Evolutionary conservation across 1,139 yeast genomes (phyloP), one percentile per base, ranked within the genome.

Genomic region (Ogataea hybrid): DNA sequence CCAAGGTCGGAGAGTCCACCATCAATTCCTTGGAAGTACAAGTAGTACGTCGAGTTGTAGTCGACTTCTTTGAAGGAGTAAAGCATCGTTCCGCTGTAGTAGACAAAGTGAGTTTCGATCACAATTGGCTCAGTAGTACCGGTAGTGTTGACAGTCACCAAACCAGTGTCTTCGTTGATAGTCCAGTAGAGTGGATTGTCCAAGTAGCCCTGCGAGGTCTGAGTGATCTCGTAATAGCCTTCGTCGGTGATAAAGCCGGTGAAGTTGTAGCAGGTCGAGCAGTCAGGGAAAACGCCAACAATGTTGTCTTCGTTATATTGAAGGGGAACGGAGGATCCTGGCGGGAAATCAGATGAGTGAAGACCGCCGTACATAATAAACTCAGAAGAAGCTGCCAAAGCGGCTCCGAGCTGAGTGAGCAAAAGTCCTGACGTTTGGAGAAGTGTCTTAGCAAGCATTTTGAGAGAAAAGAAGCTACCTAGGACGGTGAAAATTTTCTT

Each of bases 241-340:
- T 32, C 27, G 12, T 32, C 35, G 10, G 35, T 32, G 27, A 32
- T 32, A 20, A 21, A n/a, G 5, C 27, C 35, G 17, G 35, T 32
- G 14, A 21, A 32, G 27, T 32, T 32, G 25, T 17, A 17, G 27
- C 35, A 32, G 10, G 25, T 32, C 16, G 14, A 9, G 17, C 35
- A 32, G 27, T 32, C 35, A 11, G 17, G 17, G 16, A 11, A 32
- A 8, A n/a, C 12, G 6, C 35, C 35, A 32, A 32, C 35, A 8
- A 32, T 22, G 10, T 12, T 22, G 20, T 32, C 35, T 8, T 32
- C 35, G 27, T 32, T 32, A 25, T 32, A 32, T 15, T 32, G 35
- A 12, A 32, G 35, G 7, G 9, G 11, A 23, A 23, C 25, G 25
- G 10, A 6, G n/a, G 25, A 23, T 10, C 30, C 30, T 11, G 30